Evolutionary conservation across 805 yeast genomes (phyloP).

Genomic region (Candida jianshihensis): DNA sequence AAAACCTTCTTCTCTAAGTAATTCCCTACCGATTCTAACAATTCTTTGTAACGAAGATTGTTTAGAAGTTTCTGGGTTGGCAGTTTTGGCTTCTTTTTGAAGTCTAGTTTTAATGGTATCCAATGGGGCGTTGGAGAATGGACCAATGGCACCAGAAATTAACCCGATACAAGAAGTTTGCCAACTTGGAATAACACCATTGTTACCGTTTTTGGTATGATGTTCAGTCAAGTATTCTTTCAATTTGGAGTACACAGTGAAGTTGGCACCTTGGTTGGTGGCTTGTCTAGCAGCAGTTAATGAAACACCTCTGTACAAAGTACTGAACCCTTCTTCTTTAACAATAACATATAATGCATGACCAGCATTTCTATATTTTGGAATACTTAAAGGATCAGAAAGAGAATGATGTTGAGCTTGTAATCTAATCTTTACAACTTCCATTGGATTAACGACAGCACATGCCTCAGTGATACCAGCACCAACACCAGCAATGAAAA

Average conservation of each 20-base stretch:
- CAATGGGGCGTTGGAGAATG: constrained; percentile 93
- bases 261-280: constrained; percentile 96
- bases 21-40: constrained; percentile 68
- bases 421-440: constrained; percentile 90
- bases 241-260: constrained; percentile 86
- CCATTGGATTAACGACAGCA: constrained; percentile 92
- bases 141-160: constrained; percentile 94
- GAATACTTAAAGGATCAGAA: constrained; percentile 69
- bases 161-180: constrained; percentile 91
- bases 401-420: constrained; percentile 93
- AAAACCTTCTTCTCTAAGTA: constrained; percentile 84
- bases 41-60: constrained; percentile 70
- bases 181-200: constrained; percentile 71
- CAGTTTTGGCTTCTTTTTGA: constrained; percentile 76
- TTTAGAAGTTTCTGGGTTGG: constrained; percentile 29
- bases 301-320: constrained; percentile 90
- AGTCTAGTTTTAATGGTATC: constrained; percentile 96
- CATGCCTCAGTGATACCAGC: constrained; percentile 98
- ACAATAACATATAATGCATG: constrained; percentile 82
- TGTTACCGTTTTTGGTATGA: constrained; percentile 36
- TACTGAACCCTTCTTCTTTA: constrained; percentile 84
- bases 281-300: constrained; percentile 98
- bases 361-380: constrained; percentile 87
- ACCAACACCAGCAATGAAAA: constrained; percentile 90
- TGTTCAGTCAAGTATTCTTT: constrained; percentile 62